Evolutionary conservation across 345 rosid genomes (phyloP).

Genomic region (Erucastrum elatum): DNA sequence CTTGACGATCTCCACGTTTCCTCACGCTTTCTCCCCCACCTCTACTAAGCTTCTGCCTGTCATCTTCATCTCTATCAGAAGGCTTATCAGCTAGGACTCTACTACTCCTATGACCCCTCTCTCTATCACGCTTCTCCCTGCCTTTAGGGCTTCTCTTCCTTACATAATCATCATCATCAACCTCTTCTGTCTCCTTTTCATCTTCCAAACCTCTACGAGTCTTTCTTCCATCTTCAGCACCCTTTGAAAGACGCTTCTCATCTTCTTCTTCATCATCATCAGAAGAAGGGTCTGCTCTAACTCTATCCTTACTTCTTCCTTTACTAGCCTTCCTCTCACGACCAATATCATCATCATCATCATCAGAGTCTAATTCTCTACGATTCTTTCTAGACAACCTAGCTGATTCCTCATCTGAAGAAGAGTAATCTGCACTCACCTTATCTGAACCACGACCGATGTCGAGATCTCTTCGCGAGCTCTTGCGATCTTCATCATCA

Average conservation of each 20-base stretch:
- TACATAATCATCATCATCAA: not conserved
- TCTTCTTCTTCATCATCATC: conserved; percentile 31
- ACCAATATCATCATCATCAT: conserved; percentile 19
- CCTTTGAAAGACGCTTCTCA: conserved; percentile 3
- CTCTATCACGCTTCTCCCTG: conserved; percentile 29
- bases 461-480: conserved; percentile 29
- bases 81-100: conserved; percentile 35
- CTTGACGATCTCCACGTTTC: conserved; percentile 29
- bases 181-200: not conserved
- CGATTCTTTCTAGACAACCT: conserved; percentile 15
- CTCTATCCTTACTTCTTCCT: not conserved
- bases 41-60: conserved; percentile 15
- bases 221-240: conserved; percentile 12
- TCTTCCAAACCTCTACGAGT: conserved; percentile 1
- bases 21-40: conserved; percentile 35
- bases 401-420: conserved; percentile 27
- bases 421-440: conserved; percentile 17
- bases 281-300: conserved; percentile 29
- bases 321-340: not conserved
- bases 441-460: conserved; percentile 20
- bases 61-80: conserved; percentile 41
- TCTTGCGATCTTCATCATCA: conserved; percentile 25
- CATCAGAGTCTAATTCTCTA: conserved; percentile 5
- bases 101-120: conserved; percentile 31
- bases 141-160: conserved; percentile 18